Evolutionary conservation across 805 yeast genomes (phyloP).

Genomic region (Wickerhamomyces chambardii): DNA sequence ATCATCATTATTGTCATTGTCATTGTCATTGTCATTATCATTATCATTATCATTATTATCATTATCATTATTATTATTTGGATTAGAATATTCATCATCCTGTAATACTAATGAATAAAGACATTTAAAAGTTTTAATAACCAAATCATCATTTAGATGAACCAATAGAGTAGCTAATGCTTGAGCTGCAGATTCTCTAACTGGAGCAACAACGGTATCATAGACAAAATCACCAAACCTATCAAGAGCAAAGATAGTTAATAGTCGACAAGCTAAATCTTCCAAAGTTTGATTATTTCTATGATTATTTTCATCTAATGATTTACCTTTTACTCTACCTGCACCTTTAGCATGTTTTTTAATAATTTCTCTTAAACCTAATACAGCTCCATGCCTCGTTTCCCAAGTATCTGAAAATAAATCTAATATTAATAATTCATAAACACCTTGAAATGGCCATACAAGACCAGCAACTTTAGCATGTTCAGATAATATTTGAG

Average conservation of each 20-base stretch:
- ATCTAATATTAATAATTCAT: constrained; percentile 71
- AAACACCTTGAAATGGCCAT: constrained; percentile 94
- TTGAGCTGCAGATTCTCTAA: constrained; percentile 94
- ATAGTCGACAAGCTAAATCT: constrained; percentile 77
- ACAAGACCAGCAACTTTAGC: constrained; percentile 64
- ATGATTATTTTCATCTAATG: constrained; percentile 49
- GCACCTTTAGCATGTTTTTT: constrained; percentile 79
- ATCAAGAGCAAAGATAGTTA: constrained; percentile 86
- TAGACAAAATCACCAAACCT: constrained; percentile 95
- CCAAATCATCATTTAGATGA: constrained; percentile 51
- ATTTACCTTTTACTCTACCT: constrained; percentile 65
- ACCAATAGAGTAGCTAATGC: constrained; percentile 80
- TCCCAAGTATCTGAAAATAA: constrained; percentile 89
- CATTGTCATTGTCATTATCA: neutral
- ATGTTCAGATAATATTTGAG: constrained; percentile 64
- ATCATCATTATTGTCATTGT: neutral
- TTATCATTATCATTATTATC: neutral
- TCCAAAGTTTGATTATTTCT: constrained; percentile 69
- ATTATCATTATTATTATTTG: neutral
- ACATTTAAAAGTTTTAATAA: constrained; percentile 53
- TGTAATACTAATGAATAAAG: constrained; percentile 68
- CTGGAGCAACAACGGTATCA: constrained; percentile 98
- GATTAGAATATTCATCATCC: constrained; percentile 18
- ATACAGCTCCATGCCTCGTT: constrained; percentile 88
- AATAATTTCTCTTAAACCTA: constrained; percentile 83